A percentile compares a stretch with the other conserved stretches of the same genome.
These are phyloP conservation scores for Plasmodium falciparum DNA, from an alignment of 169 alveolate genomes.

Conservation along the genomic window DNA sequence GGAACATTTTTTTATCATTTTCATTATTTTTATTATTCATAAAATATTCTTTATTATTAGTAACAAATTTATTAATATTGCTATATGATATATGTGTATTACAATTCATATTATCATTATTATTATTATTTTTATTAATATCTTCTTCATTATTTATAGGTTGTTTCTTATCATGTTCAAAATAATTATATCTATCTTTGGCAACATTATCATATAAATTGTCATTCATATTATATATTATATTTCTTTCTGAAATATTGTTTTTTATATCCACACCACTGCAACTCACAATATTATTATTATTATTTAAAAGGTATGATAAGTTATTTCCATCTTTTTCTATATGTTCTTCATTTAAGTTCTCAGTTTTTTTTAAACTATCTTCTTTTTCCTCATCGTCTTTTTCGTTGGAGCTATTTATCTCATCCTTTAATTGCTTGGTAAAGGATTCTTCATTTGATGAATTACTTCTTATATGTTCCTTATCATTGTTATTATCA, in stretches of 20 bases:
- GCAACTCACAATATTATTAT: background rate
- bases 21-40: background rate
- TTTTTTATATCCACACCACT: background rate
- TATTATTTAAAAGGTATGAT: background rate
- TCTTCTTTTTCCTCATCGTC: too few species aligned
- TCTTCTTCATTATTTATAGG: background rate
- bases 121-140: background rate
- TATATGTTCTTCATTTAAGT: too few species aligned
- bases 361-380: too few species aligned
- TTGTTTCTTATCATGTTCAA: background rate
- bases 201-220: slow-evolving; percentile 2
- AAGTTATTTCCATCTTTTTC: too few species aligned
- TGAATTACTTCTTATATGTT: too few species aligned
- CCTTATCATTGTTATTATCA: too few species aligned
- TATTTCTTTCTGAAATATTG: background rate
- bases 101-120: background rate
- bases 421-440: too few species aligned
- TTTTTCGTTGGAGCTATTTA: too few species aligned
- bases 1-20: background rate
- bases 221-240: background rate
- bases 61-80: background rate
- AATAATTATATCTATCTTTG: background rate
- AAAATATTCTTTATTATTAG: background rate
- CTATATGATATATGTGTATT: background rate
- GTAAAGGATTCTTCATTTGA: too few species aligned